Conservation (phyloP, 306 rosid genomes). For the Prunus mira region DNA sequence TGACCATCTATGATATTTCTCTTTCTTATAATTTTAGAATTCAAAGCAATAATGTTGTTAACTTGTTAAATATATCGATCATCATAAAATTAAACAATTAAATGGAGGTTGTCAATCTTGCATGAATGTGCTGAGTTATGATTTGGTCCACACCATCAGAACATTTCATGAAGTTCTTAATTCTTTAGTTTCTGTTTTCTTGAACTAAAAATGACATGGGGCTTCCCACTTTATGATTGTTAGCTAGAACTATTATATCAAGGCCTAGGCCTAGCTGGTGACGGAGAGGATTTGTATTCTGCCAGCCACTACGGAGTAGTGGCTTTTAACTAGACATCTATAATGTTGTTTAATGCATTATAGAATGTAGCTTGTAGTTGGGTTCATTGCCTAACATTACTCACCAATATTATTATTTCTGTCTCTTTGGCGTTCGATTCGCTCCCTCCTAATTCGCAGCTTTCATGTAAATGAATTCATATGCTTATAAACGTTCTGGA, state of each 20-base stretch:
- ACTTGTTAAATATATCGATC: not conserved
- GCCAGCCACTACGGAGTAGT: not conserved
- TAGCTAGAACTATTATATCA: not conserved
- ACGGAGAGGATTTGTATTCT: not conserved
- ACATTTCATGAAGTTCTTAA: no score
- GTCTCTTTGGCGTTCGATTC: no score
- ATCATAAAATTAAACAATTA: not conserved
- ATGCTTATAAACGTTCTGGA: no score
- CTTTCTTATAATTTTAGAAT: not conserved
- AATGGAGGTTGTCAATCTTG: not conserved
- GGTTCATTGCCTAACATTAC: not conserved
- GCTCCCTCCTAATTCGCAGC: no score
- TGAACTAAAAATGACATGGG: no score
- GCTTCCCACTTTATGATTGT: no score
- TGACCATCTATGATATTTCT: not conserved
- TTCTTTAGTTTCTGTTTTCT: no score
- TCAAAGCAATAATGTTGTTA: not conserved
- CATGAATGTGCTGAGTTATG: not conserved
- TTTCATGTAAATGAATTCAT: no score
- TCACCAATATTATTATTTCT: no score
- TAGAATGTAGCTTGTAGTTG: not conserved
- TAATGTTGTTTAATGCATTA: slow-evolving; percentile 2
- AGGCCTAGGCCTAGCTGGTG: slow-evolving; percentile 5
- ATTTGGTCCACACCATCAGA: not conserved
- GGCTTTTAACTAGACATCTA: not conserved